Conservation (phyloP, 2,329 filamentous ascomycete genomes). For the Trichoderma afroharzianum region DNA sequence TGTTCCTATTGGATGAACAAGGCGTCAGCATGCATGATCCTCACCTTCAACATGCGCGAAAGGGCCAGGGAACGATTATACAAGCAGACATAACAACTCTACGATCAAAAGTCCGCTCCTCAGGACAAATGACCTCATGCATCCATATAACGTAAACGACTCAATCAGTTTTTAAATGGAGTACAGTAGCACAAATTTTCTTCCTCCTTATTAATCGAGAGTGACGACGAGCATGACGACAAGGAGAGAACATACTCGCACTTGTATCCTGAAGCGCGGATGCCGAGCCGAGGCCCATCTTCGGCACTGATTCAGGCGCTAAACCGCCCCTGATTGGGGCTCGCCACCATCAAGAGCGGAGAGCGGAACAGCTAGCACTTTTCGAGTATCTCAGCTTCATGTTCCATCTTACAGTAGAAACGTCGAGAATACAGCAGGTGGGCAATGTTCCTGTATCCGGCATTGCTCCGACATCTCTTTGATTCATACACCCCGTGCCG, state of each 20-base stretch:
- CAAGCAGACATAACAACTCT: background rate
- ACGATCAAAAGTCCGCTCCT: background rate
- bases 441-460: background rate
- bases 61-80: background rate
- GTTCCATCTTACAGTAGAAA: background rate
- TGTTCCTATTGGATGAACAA: background rate
- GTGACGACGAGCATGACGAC: background rate
- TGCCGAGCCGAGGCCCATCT: conserved; percentile 5
- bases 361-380: background rate
- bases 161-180: background rate
- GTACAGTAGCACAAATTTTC: background rate
- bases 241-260: background rate
- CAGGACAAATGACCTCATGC: background rate
- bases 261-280: background rate
- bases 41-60: background rate
- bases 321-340: background rate
- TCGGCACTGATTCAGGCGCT: background rate
- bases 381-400: background rate
- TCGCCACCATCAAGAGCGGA: background rate
- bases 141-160: background rate
- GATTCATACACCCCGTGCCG: background rate
- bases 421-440: background rate
- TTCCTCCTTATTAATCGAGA: background rate
- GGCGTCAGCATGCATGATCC: background rate
- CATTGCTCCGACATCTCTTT: background rate